A percentile compares a stretch with the other conserved stretches of the same genome.
Conservation (phyloP, 768 basidiomycete species). For the Dioszegia hungarica region DNA sequence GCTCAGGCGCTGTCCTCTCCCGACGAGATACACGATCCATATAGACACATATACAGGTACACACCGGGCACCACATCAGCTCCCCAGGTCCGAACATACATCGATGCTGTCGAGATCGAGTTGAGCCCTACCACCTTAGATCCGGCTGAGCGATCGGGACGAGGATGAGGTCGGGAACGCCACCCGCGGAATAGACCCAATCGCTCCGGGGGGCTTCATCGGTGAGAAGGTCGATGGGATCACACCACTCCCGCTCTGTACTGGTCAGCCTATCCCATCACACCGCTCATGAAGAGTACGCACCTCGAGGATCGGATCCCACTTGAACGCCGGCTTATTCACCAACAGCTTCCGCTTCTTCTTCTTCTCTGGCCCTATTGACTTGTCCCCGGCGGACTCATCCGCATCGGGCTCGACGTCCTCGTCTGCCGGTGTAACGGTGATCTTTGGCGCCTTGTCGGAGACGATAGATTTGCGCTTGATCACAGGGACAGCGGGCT, state of each 20-base stretch:
- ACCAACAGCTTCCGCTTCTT: conserved; percentile 38
- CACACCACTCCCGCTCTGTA: conserved; percentile 37
- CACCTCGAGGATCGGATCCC: conserved; percentile 40
- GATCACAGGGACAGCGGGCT: background rate
- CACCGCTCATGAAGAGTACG: conserved; percentile 6
- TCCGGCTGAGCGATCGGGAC: background rate
- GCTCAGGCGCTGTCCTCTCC: too few relatives aligned
- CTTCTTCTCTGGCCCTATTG: conserved; percentile 40
- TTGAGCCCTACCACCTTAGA: background rate
- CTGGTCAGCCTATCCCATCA: background rate
- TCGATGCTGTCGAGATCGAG: too few relatives aligned
- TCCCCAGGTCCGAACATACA: too few relatives aligned
- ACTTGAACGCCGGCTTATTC: conserved; percentile 29
- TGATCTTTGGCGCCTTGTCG: conserved; percentile 3
- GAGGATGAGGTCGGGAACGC: conserved; percentile 21
- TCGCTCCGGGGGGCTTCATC: conserved; percentile 20
- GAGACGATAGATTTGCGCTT: background rate
- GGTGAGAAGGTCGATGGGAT: conserved; percentile 36
- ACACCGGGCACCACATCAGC: too few relatives aligned
- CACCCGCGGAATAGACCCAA: conserved; percentile 30
- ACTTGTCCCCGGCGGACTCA: background rate
- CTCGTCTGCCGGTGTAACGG: background rate
- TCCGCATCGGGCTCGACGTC: background rate
- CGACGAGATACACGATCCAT: too few relatives aligned
- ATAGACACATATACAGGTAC: too few relatives aligned